Evolutionary conservation across 164 flowering plant genomes (phyloP).

Genomic region (Sedum album): DNA sequence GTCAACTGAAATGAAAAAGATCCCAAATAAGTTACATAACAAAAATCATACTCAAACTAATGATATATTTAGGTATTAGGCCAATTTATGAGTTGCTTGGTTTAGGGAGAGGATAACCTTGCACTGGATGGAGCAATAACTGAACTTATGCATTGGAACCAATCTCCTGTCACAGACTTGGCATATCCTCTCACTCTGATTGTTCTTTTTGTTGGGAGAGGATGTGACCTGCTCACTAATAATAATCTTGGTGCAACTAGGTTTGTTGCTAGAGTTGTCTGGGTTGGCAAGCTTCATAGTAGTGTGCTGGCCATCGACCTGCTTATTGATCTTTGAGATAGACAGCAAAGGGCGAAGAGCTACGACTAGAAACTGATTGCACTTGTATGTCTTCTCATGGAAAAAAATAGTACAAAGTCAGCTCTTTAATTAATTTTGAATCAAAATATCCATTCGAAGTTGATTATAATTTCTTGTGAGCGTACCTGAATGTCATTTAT

Average conservation of each 20-base stretch:
- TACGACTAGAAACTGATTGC: background rate
- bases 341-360: background rate
- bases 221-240: background rate
- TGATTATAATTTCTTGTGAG: background rate
- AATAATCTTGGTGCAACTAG: background rate
- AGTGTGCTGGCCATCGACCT: too few relatives aligned
- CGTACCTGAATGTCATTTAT: background rate
- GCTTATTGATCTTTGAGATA: background rate
- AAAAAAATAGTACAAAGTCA: background rate
- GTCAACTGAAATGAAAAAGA: background rate
- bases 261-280: background rate
- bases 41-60: too few relatives aligned
- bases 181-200: background rate
- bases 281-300: background rate
- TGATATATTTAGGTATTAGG: too few relatives aligned
- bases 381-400: slow-evolving; percentile 1
- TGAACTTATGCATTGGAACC: background rate
- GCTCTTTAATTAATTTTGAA: background rate
- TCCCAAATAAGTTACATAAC: too few relatives aligned
- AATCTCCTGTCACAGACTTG: background rate
- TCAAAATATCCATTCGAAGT: background rate
- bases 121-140: slow-evolving; percentile 1
- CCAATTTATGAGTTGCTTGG: too few relatives aligned
- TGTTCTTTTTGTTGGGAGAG: background rate
- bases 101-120: background rate